Percentiles rank a stretch among this genome's conserved stretches.
phyloP scores from a whole-genome alignment of 148 eudicot genomes.

The Camellia lanceoleosa region DNA sequence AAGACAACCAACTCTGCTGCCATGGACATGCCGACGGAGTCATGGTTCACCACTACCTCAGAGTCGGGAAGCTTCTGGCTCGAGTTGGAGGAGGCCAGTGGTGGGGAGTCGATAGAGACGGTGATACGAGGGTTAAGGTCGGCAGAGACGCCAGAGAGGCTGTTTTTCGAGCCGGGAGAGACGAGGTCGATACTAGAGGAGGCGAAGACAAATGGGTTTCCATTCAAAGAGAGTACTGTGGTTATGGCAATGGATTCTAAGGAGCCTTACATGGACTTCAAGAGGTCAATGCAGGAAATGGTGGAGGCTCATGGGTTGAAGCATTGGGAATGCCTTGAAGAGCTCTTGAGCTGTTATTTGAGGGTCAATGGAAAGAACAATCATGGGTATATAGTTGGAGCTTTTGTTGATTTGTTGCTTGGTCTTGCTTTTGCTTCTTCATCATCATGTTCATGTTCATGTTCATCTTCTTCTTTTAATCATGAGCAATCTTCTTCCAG shows the following conservation, averaged over 20 bases:
- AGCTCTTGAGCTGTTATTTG: constrained; percentile 64
- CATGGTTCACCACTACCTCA: neutral
- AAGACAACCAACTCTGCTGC: constrained; percentile 37
- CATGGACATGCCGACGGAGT: neutral
- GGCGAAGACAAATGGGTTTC: constrained; percentile 3
- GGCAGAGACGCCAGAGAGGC: constrained; percentile 67
- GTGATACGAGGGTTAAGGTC: constrained; percentile 51
- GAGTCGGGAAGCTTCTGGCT: constrained; percentile 8
- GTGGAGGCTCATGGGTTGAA: constrained; percentile 69
- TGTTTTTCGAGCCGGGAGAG: constrained; percentile 65
- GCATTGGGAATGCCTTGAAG: constrained; percentile 61
- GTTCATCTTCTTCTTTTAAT: constrained; percentile 11
- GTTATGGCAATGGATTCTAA: constrained; percentile 57
- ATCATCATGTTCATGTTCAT: neutral
- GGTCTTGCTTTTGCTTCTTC: constrained; percentile 21
- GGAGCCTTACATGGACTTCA: constrained; percentile 64
- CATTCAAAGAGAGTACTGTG: constrained; percentile 37
- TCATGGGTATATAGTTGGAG: constrained; percentile 69
- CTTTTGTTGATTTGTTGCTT: constrained; percentile 75
- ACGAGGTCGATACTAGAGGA: constrained; percentile 49
- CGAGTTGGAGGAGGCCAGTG: neutral
- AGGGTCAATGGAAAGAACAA: constrained; percentile 52
- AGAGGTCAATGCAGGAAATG: constrained; percentile 85
- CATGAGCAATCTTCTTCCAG: constrained; percentile 12
- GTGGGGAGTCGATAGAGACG: constrained; percentile 36